A percentile compares a stretch with the other conserved stretches of the same genome.
phyloP scores from a whole-genome alignment of 1,139 yeast species.

The Suhomyces maxii region DNA sequence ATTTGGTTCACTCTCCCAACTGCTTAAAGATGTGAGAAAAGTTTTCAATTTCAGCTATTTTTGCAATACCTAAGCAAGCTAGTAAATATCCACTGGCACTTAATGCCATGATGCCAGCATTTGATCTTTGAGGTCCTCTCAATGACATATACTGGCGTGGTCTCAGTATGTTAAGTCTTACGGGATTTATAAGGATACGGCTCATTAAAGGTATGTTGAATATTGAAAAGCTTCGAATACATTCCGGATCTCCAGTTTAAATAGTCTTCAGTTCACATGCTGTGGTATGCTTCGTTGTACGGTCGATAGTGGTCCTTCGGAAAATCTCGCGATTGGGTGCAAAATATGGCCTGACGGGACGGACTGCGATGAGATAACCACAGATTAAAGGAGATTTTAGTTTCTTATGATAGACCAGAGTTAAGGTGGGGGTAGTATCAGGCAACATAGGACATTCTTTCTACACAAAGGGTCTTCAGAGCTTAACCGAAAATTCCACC shows the following conservation, averaged over 20 bases:
- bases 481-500: too few species aligned
- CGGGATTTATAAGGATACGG: slow-evolving; percentile 2
- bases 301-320: slow-evolving; percentile 1
- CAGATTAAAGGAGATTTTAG: neutral
- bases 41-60: slow-evolving; percentile 25
- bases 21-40: slow-evolving; percentile 26
- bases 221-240: neutral
- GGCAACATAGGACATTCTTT: too few species aligned
- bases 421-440: neutral
- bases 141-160: neutral
- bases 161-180: slow-evolving; percentile 1
- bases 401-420: neutral
- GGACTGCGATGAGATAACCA: neutral
- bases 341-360: slow-evolving; percentile 5
- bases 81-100: slow-evolving; percentile 22
- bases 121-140: neutral
- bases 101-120: slow-evolving; percentile 10
- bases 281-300: slow-evolving; percentile 1
- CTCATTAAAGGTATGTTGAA: slow-evolving; percentile 2
- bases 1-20: slow-evolving; percentile 16
- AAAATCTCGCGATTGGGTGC: slow-evolving; percentile 10
- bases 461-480: too few species aligned
- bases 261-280: neutral
- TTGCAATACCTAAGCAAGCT: slow-evolving; percentile 24
- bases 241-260: neutral